phyloP scores from a whole-genome alignment of 2,329 filamentous ascomycete species.

The Grosmannia huntii region DNA sequence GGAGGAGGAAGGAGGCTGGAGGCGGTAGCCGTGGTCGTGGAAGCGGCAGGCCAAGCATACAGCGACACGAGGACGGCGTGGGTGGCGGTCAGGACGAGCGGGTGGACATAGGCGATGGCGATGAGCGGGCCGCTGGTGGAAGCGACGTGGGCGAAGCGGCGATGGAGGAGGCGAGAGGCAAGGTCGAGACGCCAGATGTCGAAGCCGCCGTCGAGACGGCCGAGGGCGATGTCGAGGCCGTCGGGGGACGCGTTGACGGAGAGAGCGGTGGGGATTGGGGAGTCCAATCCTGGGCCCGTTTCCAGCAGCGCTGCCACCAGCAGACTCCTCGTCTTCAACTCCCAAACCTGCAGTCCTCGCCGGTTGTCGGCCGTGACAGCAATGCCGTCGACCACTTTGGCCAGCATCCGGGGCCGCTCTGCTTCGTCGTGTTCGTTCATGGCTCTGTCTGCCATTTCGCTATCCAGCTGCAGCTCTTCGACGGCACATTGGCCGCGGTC shows the following conservation, averaged over 20 bases:
- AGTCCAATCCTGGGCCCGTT: no score
- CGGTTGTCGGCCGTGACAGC: slow-evolving; percentile 62
- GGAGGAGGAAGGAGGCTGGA: slow-evolving; percentile 26
- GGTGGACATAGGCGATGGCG: slow-evolving; percentile 57
- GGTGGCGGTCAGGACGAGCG: slow-evolving; percentile 71
- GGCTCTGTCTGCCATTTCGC: background rate
- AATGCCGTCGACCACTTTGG: slow-evolving; percentile 64
- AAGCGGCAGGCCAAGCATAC: slow-evolving; percentile 38
- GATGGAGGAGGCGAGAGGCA: slow-evolving; percentile 25
- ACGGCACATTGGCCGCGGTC: slow-evolving; percentile 67
- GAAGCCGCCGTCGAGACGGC: slow-evolving; percentile 61
- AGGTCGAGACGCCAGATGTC: slow-evolving; percentile 52
- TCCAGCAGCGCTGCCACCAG: slow-evolving; percentile 36
- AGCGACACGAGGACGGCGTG: slow-evolving; percentile 60
- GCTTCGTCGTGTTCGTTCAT: slow-evolving; percentile 8
- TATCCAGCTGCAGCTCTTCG: slow-evolving; percentile 49
- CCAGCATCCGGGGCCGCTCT: slow-evolving; percentile 45
- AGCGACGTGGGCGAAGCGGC: slow-evolving; percentile 45
- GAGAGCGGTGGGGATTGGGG: slow-evolving; percentile 43
- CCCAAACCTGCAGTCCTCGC: slow-evolving; percentile 68
- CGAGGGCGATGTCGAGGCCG: slow-evolving; percentile 48
- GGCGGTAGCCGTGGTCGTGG: background rate
- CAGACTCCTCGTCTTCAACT: slow-evolving; percentile 48
- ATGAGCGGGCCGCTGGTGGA: slow-evolving; percentile 54
- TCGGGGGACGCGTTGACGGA: slow-evolving; percentile 45